Conservation (phyloP, 495 filamentous ascomycete species). For the Umbilicaria muhlenbergii region DNA sequence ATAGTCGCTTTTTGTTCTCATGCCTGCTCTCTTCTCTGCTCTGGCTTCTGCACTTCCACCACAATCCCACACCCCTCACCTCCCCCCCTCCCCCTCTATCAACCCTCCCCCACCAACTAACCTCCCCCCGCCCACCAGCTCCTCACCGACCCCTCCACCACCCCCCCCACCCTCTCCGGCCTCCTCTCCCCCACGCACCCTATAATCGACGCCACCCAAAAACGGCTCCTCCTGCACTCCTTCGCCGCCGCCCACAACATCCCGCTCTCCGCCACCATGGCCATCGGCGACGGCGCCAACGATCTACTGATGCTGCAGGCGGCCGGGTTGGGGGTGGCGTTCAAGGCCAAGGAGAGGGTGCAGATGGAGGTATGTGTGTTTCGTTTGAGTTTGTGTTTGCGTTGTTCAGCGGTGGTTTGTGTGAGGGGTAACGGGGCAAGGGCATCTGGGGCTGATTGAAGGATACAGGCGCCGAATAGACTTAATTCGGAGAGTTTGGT, state of each 20-base stretch:
- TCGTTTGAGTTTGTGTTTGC: neutral
- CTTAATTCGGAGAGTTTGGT: constrained; percentile 66
- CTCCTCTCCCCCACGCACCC: constrained; percentile 48
- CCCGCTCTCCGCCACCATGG: constrained; percentile 57
- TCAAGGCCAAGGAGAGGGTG: constrained; percentile 84
- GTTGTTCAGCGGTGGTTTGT: neutral
- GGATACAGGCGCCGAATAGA: constrained; percentile 43
- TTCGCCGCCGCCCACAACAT: constrained; percentile 64
- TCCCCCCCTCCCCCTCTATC: constrained; percentile 1
- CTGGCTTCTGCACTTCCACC: too few species aligned
- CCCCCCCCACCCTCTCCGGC: constrained; percentile 51
- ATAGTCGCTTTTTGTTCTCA: too few species aligned
- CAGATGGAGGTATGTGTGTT: constrained; percentile 41
- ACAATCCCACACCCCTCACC: neutral
- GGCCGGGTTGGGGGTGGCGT: constrained; percentile 82
- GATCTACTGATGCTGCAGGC: constrained; percentile 83
- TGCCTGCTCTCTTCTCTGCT: constrained; percentile 2
- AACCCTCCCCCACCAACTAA: neutral
- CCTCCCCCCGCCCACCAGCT: constrained; percentile 26
- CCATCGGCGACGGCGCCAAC: constrained; percentile 89
- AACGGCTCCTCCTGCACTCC: constrained; percentile 56
- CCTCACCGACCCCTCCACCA: constrained; percentile 45
- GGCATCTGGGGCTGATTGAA: neutral
- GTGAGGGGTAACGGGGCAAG: neutral
- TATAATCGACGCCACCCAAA: constrained; percentile 72